These are phyloP conservation scores for Cudoniella acicularis DNA, from an alignment of 495 filamentous ascomycete genomes.

Conservation along the genomic window DNA sequence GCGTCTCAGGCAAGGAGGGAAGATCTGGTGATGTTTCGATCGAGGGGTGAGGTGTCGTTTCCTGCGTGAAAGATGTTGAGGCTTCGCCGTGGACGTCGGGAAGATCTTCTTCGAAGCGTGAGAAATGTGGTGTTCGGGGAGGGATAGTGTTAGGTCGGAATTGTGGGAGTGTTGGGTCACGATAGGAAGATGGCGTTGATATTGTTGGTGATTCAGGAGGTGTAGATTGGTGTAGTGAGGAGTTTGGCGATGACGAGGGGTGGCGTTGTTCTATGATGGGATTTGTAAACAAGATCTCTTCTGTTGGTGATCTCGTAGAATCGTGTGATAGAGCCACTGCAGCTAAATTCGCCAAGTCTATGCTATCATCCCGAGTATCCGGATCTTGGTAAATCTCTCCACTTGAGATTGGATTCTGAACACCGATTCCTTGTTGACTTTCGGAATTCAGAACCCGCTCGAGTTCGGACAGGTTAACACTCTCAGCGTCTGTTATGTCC, in stretches of 20 bases:
- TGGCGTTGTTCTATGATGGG: no score
- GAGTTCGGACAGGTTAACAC: background rate
- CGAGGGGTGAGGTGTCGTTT: constrained; percentile 7
- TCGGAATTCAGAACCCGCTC: no score
- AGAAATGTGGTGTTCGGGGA: background rate
- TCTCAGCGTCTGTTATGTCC: background rate
- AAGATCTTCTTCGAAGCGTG: constrained; percentile 1
- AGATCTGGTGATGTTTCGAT: background rate
- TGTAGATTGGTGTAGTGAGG: background rate
- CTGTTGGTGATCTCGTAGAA: no score
- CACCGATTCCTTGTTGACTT: no score
- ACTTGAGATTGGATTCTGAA: no score
- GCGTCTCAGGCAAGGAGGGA: background rate
- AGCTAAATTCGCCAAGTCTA: no score
- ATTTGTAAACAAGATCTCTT: no score
- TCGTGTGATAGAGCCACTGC: no score
- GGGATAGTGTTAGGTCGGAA: constrained; percentile 50
- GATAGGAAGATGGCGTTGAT: constrained; percentile 20
- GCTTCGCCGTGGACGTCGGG: background rate
- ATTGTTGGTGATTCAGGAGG: background rate
- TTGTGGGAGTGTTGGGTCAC: constrained; percentile 70
- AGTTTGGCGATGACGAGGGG: background rate
- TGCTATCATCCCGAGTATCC: no score
- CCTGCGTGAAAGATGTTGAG: background rate
- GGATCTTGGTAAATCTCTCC: no score